Conservation (phyloP, 2,329 filamentous ascomycete genomes). For the Scedosporium aurantiacum region DNA sequence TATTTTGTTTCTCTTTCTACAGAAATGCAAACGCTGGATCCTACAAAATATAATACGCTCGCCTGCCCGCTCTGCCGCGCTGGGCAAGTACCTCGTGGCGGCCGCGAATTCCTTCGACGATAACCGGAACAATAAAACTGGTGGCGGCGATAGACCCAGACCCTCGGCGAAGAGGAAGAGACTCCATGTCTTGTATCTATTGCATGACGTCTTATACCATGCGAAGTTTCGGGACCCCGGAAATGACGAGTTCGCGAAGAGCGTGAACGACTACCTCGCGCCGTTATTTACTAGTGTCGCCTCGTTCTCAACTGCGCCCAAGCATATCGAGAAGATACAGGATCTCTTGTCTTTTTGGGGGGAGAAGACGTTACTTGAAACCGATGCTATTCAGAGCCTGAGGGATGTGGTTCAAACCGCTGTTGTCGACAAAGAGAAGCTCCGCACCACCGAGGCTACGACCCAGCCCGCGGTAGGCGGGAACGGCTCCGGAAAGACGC, state of each 20-base stretch:
- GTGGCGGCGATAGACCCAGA: background rate
- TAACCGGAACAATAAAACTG: background rate
- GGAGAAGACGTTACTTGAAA: conserved; percentile 50
- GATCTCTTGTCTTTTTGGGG: conserved; percentile 61
- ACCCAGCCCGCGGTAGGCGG: conserved; percentile 10
- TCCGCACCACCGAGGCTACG: conserved; percentile 13
- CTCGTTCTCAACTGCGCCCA: conserved; percentile 48
- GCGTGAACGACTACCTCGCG: conserved; percentile 47
- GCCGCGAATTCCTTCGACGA: conserved; percentile 48
- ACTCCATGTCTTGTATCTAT: conserved; percentile 64
- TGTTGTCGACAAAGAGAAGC: conserved; percentile 11
- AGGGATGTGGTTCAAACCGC: conserved; percentile 41
- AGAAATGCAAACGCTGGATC: conserved; percentile 87
- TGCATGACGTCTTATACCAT: conserved; percentile 71
- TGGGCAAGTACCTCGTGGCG: conserved; percentile 67
- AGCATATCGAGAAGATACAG: conserved; percentile 53
- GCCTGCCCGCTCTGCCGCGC: conserved; percentile 48
- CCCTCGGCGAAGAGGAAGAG: conserved; percentile 43
- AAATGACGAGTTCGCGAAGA: conserved; percentile 40
- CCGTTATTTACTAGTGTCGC: conserved; percentile 50
- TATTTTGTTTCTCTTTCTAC: conserved; percentile 17
- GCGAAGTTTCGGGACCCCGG: conserved; percentile 40
- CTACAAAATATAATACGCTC: conserved; percentile 61
- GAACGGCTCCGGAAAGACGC: conserved; percentile 13
- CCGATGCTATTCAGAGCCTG: conserved; percentile 45